Evolutionary conservation across 352 stramenopile genomes (phyloP).

Genomic region (Stramenopiles sp.): DNA sequence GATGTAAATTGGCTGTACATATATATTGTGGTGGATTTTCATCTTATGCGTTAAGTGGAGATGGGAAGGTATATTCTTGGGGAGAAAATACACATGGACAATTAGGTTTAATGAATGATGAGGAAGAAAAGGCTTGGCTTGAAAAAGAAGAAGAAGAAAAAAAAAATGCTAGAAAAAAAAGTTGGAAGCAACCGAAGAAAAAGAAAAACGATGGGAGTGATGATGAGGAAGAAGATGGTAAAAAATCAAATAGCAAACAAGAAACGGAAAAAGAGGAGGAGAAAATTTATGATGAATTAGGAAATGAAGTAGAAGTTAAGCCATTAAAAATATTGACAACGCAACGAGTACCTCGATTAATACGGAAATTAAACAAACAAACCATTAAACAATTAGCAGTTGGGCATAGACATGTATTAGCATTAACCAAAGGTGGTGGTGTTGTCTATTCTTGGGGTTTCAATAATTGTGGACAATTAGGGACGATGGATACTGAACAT

Average conservation of each 20-base stretch:
- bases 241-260: background rate
- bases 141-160: background rate
- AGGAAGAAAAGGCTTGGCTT: background rate
- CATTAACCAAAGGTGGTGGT: background rate
- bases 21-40: background rate
- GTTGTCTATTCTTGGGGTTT: constrained; percentile 6
- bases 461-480: constrained; percentile 2
- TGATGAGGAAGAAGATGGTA: background rate
- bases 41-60: background rate
- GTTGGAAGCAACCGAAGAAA: background rate
- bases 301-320: constrained; percentile 3
- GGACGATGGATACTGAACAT: background rate
- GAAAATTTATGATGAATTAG: background rate
- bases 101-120: background rate
- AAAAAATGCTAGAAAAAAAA: background rate
- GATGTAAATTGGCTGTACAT: background rate
- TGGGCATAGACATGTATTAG: background rate
- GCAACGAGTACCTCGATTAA: background rate
- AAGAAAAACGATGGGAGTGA: background rate
- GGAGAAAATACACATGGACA: constrained; percentile 1
- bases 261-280: background rate
- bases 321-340: background rate
- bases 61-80: background rate
- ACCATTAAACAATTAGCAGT: background rate
- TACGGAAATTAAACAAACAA: constrained; percentile 5